Evolutionary conservation across 2,329 filamentous ascomycete genomes (phyloP), one percentile per base, ranked within the genome.

Genomic region (Colletotrichum tofieldiae): DNA sequence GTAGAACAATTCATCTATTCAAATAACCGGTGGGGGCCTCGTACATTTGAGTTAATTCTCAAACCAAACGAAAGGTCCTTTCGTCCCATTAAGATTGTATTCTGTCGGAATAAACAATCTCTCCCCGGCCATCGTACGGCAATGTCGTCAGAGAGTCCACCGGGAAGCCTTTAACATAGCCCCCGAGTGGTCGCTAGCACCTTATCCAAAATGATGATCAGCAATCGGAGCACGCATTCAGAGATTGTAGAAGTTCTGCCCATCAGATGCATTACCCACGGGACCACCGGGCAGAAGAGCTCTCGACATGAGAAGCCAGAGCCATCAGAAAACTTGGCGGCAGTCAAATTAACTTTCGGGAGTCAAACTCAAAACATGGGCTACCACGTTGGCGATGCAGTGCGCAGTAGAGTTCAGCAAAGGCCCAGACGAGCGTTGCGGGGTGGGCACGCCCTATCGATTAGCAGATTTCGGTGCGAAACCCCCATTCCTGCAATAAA

Each of bases 131-230:
- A 32, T 65, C 41, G 56, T n/a, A 20, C 16, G 49, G 35, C 18
- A 9, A 16, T n/a, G 60, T 23, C 41, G 35, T 58, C 60, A 51
- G 41, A 18, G 60, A 23, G 52, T 6, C 60, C 52, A 58, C 41
- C 43, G 12, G 47, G 47, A 58, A 8, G 12, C 32, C n/a, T 23
- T 14, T 16, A 64, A 20, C 51, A n/a, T 11, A 49, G 45, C n/a
- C 45, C 45, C 45, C 45, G n/a, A 49, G n/a, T 49, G 45, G 32
- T n/a, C 39, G 45, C 55, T 23, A 43, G n/a, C 9, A 16, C 16
- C 54, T 26, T 23, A 20, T 18, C 41, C 23, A 65, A 55, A n/a
- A 69, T 69, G 60, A 65, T 26, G 66, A 69, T 69, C 52, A 69
- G 51, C 52, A 35, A 18, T 26, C 55, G 37, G 37, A 32, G 18